These are phyloP conservation scores for Arxiozyma slooffiae DNA, from an alignment of 1,139 yeast species.

Conservation along the genomic window DNA sequence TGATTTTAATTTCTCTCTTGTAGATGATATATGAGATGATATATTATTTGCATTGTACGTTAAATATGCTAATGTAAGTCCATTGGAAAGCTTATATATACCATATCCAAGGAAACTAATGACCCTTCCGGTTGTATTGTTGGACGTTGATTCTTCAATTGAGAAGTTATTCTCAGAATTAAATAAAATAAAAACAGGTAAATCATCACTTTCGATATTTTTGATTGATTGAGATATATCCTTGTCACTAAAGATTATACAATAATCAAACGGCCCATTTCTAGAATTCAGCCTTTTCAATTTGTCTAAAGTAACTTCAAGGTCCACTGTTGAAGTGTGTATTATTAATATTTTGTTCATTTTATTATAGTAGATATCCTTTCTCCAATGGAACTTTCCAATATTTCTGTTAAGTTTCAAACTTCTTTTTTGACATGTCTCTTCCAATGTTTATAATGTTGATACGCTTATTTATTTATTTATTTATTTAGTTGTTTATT, in stretches of 20 bases:
- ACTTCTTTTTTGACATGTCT: not conserved
- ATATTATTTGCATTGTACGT: conserved; percentile 28
- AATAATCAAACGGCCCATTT: conserved; percentile 57
- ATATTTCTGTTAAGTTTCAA: not conserved
- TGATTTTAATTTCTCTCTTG: conserved; percentile 16
- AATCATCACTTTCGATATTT: conserved; percentile 11
- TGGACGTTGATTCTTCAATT: not conserved
- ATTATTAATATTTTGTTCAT: conserved; percentile 28
- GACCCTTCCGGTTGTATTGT: conserved; percentile 12
- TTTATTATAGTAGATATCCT: not conserved
- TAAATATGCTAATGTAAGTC: conserved; percentile 41
- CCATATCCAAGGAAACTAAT: conserved; percentile 32
- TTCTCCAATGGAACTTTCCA: no score
- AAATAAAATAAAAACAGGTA: conserved; percentile 13
- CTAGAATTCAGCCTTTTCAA: conserved; percentile 43
- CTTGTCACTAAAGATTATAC: conserved; percentile 44
- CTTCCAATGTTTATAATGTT: not conserved
- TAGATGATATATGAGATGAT: conserved; percentile 15
- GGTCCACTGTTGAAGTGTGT: conserved; percentile 38
- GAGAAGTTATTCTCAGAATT: not conserved
- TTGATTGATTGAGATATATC: not conserved
- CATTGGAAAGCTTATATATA: conserved; percentile 36
- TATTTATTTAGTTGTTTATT: no score
- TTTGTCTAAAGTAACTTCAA: conserved; percentile 39
- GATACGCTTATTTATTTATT: no score